Evolutionary conservation across 331 rosid species (phyloP).

Genomic region (Pyrus hybrid): DNA sequence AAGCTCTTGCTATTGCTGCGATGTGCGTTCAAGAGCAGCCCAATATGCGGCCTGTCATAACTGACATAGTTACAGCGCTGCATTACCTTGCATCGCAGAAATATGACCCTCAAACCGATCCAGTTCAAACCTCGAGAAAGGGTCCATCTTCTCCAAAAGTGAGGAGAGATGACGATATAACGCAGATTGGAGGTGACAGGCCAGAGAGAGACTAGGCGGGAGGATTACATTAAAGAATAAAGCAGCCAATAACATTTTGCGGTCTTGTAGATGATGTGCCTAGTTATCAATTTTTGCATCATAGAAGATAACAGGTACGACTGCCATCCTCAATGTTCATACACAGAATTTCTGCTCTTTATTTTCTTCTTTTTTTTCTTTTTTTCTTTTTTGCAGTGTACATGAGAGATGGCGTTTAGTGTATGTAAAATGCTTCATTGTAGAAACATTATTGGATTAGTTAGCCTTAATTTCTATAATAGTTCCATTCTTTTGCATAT

Average conservation of each 20-base stretch:
- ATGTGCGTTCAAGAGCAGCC: constrained; percentile 77
- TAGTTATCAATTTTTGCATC: constrained; percentile 37
- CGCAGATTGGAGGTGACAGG: constrained; percentile 2
- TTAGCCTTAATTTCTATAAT: constrained; percentile 12
- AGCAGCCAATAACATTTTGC: constrained; percentile 14
- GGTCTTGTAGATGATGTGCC: constrained; percentile 31
- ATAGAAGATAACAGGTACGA: constrained; percentile 30
- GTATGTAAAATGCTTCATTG: constrained; percentile 21
- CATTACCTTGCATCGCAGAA: constrained; percentile 67
- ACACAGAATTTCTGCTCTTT: constrained; percentile 9
- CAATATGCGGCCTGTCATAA: constrained; percentile 49
- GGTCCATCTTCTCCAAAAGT: constrained; percentile 15
- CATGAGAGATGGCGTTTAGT: constrained; percentile 30
- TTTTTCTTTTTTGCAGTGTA: constrained; percentile 6
- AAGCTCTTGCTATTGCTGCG: constrained; percentile 65
- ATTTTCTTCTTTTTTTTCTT: neutral
- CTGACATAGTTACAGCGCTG: constrained; percentile 76
- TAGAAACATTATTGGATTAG: constrained; percentile 27
- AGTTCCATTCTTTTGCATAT: constrained; percentile 2
- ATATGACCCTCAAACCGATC: constrained; percentile 30
- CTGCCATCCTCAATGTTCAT: constrained; percentile 10
- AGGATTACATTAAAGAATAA: constrained; percentile 14
- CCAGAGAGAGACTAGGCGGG: constrained; percentile 16
- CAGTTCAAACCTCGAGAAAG: constrained; percentile 13
- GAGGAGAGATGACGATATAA: constrained; percentile 6